Evolutionary conservation across 345 rosid genomes (phyloP), one percentile per base, ranked within the genome.

Genomic region (Arabis hirsuta): DNA sequence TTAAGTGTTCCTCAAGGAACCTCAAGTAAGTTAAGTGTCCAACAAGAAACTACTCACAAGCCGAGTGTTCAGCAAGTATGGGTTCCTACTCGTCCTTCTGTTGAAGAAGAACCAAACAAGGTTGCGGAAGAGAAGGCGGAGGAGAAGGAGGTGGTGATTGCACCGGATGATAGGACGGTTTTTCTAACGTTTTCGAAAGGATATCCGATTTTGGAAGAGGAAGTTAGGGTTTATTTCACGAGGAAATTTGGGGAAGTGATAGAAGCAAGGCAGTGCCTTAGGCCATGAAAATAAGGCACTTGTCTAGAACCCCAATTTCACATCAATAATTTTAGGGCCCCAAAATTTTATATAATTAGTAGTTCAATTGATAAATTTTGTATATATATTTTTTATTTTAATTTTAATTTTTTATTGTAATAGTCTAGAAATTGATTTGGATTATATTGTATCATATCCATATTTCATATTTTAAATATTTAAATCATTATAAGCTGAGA

Each of bases 161-260:
- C 83, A 0, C 50, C 73, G 0, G 86, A 84, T 43, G 87, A 88
- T 10, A 72, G 90, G 81, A 86, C 89, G 0, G 66, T 91, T 13
- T 91, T 91, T 80, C 65, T 86, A 62, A 91, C 90, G 0, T 91
- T 89, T 67, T 89, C 90, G 0, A 87, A 83, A 73, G 96, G 94
- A 0, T 86, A 89, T 62, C 91, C 86, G 0, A 80, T 85, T 27
- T 64, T 82, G 0, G 87, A 91, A 55, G 63, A 55, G 2, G 90
- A 91, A 76, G 78, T 89, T 4, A 74, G 47, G 29, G 80, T 53
- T 2, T 86, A 73, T 78, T 82, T 89, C 73, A 72, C 78, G 1
- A 83, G 76, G 72, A 81, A 48, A 45, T 83, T 74, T 22, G 97
- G 90, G 6, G 81, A 83, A 0, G 79, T 83, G 58, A 80, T 83